Conservation (phyloP, 345 rosid genomes). For the Aquilaria sinensis region DNA sequence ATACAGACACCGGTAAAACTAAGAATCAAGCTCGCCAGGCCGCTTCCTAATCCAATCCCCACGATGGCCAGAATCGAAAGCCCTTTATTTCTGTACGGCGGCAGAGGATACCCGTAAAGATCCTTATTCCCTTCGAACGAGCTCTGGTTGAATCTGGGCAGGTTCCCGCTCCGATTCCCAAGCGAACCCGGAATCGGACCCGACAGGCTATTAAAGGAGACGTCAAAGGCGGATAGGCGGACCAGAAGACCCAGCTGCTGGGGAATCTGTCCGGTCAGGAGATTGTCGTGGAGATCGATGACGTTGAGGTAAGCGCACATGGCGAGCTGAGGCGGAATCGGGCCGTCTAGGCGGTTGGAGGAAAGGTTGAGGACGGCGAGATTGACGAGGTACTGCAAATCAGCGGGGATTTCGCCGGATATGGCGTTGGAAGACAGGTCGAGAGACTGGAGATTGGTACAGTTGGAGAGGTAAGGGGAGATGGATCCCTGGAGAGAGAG, state of each 20-base stretch:
- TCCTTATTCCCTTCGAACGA: constrained; percentile 77
- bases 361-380: constrained; percentile 92
- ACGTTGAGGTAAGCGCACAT: constrained; percentile 83
- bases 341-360: constrained; percentile 62
- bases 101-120: constrained; percentile 82
- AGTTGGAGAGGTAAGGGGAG: constrained; percentile 74
- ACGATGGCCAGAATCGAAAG: constrained; percentile 78
- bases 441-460: constrained; percentile 86
- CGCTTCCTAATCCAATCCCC: constrained; percentile 94
- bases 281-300: constrained; percentile 79
- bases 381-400: constrained; percentile 66
- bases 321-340: constrained; percentile 73
- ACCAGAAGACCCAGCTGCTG: constrained; percentile 55
- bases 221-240: constrained; percentile 79
- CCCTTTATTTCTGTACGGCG: constrained; percentile 57
- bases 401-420: constrained; percentile 70
- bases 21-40: constrained; percentile 74
- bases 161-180: constrained; percentile 57
- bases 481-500: constrained; percentile 75
- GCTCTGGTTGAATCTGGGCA: constrained; percentile 59
- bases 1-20: constrained; percentile 90
- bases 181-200: constrained; percentile 66
- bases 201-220: constrained; percentile 58
- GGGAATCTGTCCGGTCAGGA: constrained; percentile 67
- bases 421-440: constrained; percentile 83